Conservation (phyloP, 2,329 filamentous ascomycete genomes). For the Trichoderma citrinoviride region DNA sequence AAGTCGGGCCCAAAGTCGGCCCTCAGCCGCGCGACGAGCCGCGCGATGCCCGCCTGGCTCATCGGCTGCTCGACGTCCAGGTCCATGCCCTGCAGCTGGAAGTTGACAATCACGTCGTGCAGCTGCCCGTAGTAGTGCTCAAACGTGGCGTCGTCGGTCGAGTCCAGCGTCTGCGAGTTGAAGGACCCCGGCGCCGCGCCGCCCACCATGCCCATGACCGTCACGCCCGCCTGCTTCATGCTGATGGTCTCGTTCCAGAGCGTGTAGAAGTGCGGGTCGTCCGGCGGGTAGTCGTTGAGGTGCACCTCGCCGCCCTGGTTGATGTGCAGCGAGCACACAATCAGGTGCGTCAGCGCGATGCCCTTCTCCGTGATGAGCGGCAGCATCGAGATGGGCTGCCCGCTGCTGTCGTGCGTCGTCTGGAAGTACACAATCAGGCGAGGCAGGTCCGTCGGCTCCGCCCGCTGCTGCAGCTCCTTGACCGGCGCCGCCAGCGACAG, state of each 20-base stretch:
- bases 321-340: slow-evolving; percentile 78
- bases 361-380: slow-evolving; percentile 42
- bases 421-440: slow-evolving; percentile 53
- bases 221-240: slow-evolving; percentile 70
- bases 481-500: slow-evolving; percentile 18
- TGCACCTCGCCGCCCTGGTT: slow-evolving; percentile 65
- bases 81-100: slow-evolving; percentile 65
- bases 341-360: slow-evolving; percentile 68
- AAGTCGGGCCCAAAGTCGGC: slow-evolving; percentile 66
- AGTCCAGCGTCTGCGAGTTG: slow-evolving; percentile 43
- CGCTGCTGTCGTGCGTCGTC: slow-evolving; percentile 40
- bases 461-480: slow-evolving; percentile 1
- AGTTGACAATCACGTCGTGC: slow-evolving; percentile 58
- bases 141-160: slow-evolving; percentile 56
- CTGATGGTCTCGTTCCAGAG: slow-evolving; percentile 75
- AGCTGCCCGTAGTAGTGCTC: slow-evolving; percentile 72
- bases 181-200: slow-evolving; percentile 76
- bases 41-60: slow-evolving; percentile 61
- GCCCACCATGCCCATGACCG: slow-evolving; percentile 79
- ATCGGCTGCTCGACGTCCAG: slow-evolving; percentile 75
- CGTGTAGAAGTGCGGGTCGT: slow-evolving; percentile 60
- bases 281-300: slow-evolving; percentile 73
- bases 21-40: slow-evolving; percentile 63
- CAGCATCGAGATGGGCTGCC: slow-evolving; percentile 48
- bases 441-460: slow-evolving; percentile 29